Evolutionary conservation across 2,329 filamentous ascomycete genomes (phyloP).

Genomic region (Xylariales sp.): DNA sequence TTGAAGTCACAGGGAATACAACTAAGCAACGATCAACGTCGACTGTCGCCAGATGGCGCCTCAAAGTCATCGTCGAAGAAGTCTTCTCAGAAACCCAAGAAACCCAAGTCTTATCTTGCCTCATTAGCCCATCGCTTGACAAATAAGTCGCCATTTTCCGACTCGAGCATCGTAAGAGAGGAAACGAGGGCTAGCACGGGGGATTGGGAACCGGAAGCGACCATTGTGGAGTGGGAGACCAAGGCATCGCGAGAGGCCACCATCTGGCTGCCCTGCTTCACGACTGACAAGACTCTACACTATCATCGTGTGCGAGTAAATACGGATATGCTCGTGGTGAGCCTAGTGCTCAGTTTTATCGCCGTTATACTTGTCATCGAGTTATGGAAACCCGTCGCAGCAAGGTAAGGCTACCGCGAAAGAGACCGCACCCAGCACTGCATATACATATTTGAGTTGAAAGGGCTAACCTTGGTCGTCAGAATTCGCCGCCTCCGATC

Average conservation of each 20-base stretch:
- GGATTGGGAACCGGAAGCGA: slow-evolving; percentile 43
- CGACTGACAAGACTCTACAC: slow-evolving; percentile 41
- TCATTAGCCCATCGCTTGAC: slow-evolving; percentile 40
- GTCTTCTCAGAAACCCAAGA: slow-evolving; percentile 16
- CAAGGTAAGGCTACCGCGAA: slow-evolving; percentile 39
- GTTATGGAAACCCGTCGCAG: slow-evolving; percentile 41
- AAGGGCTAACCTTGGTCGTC: slow-evolving; percentile 27
- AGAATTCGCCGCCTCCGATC: slow-evolving; percentile 39
- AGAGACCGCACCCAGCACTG: background rate
- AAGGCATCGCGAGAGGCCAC: slow-evolving; percentile 45
- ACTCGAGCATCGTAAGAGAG: slow-evolving; percentile 47
- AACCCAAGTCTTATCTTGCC: slow-evolving; percentile 36
- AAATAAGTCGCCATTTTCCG: slow-evolving; percentile 42
- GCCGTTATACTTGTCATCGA: slow-evolving; percentile 41
- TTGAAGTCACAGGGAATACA: slow-evolving; percentile 14
- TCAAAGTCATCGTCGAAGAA: slow-evolving; percentile 10
- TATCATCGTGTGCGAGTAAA: slow-evolving; percentile 45
- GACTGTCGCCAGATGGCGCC: slow-evolving; percentile 2
- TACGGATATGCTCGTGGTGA: slow-evolving; percentile 45
- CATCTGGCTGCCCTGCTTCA: slow-evolving; percentile 44
- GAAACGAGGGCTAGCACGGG: slow-evolving; percentile 44
- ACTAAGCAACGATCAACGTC: background rate
- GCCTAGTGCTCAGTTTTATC: slow-evolving; percentile 40
- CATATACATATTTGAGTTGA: background rate
- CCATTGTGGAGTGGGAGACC: slow-evolving; percentile 48